Conservation (phyloP, 768 basidiomycete genomes). For the Paxillus involutus region DNA sequence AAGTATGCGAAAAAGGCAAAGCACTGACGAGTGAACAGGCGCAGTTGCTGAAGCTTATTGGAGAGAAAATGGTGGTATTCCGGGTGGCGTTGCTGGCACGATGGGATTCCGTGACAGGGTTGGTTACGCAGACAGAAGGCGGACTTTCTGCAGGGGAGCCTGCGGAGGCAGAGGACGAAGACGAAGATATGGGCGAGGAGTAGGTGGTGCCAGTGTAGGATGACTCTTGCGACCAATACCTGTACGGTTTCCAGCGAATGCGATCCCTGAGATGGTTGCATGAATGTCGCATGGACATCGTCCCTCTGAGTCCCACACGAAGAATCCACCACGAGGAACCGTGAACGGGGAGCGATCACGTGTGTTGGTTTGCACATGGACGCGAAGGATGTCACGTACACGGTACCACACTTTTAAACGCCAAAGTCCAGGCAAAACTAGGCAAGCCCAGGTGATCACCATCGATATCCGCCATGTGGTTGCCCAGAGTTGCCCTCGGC, state of each 20-base stretch:
- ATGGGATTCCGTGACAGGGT: constrained; percentile 70
- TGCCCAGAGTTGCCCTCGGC: constrained; percentile 38
- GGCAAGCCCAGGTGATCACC: not conserved
- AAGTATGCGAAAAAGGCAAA: constrained; percentile 82
- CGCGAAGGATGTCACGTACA: too few species aligned
- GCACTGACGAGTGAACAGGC: constrained; percentile 82
- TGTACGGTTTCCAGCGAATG: not conserved
- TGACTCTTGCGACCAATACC: not conserved
- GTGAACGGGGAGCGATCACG: not conserved
- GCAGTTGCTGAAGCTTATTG: constrained; percentile 88
- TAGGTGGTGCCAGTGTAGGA: constrained; percentile 6
- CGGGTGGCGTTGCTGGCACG: constrained; percentile 66
- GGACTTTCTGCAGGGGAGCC: constrained; percentile 35
- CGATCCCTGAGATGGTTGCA: constrained; percentile 2
- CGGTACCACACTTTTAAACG: too few species aligned
- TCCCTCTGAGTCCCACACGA: not conserved
- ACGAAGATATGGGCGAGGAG: constrained; percentile 55
- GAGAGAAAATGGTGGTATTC: constrained; percentile 86
- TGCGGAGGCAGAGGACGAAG: constrained; percentile 33
- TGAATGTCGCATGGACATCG: not conserved
- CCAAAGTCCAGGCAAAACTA: not conserved
- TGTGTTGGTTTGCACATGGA: not conserved
- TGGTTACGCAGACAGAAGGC: constrained; percentile 60
- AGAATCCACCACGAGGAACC: not conserved
- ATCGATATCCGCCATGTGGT: constrained; percentile 40